Base-by-base conservation (phyloP, 169 alveolate genomes). In the Plasmodium yoelii region DNA sequence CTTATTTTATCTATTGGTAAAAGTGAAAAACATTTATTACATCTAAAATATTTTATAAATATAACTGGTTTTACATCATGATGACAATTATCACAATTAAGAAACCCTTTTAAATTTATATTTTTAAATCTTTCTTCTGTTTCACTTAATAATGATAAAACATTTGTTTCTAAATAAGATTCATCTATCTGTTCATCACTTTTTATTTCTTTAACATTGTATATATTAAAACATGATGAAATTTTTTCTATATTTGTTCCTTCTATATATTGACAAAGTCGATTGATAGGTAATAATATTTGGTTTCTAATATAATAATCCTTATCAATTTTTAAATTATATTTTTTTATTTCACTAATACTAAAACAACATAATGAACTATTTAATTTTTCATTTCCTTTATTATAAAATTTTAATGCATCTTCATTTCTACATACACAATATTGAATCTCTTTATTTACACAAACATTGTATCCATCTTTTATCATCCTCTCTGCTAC, bases 261-360 rank as follows among this genome's bases (percentile, higher is more conserved):
- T 47, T 93, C 97, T 6, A 97, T 97, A 64, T 95, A 97, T 51
- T 97, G 97, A 57, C 98, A 95, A 13, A 98, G 87, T 18, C 99
- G 92, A 51, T 94, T 74, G 0, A 98, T 91, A 1, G 99, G 99
- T 10, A 98, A 98, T 0, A 97, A 92, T 28, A 98, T 91, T 90
- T 98, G 98, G 64, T 95, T 96, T n/a, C 96, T 68, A 65, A 96
- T 94, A 92, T 98, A 98, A 95, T 97, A 98, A 7, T 94, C 95
- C 69, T 94, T 88, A 69, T 97, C 99, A 4, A 96, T 84, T 42
- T 80, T 84, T 67, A 95, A 87, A n/a, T 91, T 94, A 47, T 92
- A 87, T 34, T 93, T 94, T 70, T 92, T 69, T 34, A 97, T 93
- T 82, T 98, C 99, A 53, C 94, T 96, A 3, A 97, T 95, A 55